Conservation (phyloP, 1,284 basidiomycete genomes). For the Leccinum olivaceoglutinosum region DNA sequence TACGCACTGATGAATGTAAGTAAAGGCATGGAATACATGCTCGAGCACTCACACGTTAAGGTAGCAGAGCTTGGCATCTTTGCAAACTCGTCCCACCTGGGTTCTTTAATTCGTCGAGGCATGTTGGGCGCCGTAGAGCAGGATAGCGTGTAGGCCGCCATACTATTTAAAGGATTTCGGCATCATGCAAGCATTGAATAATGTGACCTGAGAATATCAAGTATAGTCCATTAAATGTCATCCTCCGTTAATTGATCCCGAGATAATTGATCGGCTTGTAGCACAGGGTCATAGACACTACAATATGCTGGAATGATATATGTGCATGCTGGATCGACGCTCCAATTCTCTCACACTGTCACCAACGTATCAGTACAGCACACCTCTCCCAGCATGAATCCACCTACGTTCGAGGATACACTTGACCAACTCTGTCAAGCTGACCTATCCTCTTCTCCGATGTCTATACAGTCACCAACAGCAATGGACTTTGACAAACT, state of each 20-base stretch:
- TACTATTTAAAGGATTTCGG: no score
- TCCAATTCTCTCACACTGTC: no score
- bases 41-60: not conserved
- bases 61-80: not conserved
- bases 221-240: no score
- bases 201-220: no score
- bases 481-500: not conserved
- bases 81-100: not conserved
- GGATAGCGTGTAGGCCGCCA: no score
- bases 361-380: no score
- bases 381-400: not conserved
- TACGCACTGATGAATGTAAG: not conserved
- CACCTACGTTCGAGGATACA: not conserved
- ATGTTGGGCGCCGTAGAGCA: not conserved
- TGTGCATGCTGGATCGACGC: no score
- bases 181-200: no score
- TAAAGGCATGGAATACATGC: not conserved
- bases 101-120: not conserved
- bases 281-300: no score
- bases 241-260: no score
- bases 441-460: not conserved
- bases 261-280: no score
- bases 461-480: not conserved
- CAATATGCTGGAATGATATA: no score
- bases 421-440: not conserved